Evolutionary conservation across 345 rosid genomes (phyloP).

Genomic region (Syzygium oleosum): DNA sequence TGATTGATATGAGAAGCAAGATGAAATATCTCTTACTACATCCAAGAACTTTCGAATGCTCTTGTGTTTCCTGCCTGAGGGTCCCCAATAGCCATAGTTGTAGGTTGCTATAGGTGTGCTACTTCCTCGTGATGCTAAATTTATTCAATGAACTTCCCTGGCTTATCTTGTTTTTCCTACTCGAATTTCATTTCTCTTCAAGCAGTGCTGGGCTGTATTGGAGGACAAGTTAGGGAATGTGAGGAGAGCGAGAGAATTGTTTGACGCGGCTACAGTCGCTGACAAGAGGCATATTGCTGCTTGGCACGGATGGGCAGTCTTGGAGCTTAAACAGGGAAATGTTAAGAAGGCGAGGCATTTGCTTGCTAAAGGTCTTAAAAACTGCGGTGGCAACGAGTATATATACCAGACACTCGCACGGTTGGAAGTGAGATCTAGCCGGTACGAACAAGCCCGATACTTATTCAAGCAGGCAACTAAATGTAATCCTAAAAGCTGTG

Average conservation of each 20-base stretch:
- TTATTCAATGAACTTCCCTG: background rate
- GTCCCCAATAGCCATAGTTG: background rate
- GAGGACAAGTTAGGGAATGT: constrained; percentile 78
- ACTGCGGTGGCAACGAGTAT: constrained; percentile 89
- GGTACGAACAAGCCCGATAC: constrained; percentile 72
- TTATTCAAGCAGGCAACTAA: constrained; percentile 88
- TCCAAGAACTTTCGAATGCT: background rate
- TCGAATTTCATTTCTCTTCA: background rate
- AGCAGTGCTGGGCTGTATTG: constrained; percentile 97
- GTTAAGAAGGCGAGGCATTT: constrained; percentile 88
- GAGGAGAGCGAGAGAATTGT: constrained; percentile 79
- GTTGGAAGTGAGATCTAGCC: constrained; percentile 69
- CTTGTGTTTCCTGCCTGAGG: background rate
- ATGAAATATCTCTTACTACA: background rate
- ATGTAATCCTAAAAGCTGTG: constrained; percentile 82
- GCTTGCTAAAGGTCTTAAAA: constrained; percentile 80
- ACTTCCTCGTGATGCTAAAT: background rate
- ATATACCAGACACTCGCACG: constrained; percentile 82
- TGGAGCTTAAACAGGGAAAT: constrained; percentile 88
- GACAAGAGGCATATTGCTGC: constrained; percentile 86
- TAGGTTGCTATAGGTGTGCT: background rate
- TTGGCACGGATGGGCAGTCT: constrained; percentile 99
- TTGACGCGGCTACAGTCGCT: constrained; percentile 97
- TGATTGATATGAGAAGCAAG: background rate
- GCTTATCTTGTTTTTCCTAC: background rate